A percentile compares a stretch with the other conserved stretches of the same genome.
phyloP scores from a whole-genome alignment of 768 basidiomycete genomes.

The Collybia sordida region DNA sequence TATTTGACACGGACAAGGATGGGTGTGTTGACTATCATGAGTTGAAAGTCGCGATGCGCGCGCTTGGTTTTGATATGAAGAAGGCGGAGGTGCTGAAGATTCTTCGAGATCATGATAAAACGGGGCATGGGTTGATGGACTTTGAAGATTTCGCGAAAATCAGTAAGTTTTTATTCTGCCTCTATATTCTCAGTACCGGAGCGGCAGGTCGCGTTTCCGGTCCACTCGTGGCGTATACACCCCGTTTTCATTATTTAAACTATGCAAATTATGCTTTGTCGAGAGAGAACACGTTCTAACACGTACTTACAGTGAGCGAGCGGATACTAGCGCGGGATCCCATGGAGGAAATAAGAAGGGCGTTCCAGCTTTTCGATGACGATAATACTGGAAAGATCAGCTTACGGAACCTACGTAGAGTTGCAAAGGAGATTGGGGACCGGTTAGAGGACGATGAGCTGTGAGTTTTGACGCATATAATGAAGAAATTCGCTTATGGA shows the following conservation, averaged over 20 bases:
- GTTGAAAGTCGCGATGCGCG: conserved; percentile 98
- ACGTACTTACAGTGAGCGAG: conserved; percentile 74
- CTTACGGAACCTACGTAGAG: conserved; percentile 84
- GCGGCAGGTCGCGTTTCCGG: conserved; percentile 1
- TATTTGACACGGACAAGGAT: conserved; percentile 99
- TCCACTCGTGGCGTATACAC: neutral
- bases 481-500: too few species aligned
- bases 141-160: conserved; percentile 94
- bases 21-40: conserved; percentile 97
- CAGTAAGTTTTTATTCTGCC: conserved; percentile 52
- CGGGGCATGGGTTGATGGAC: conserved; percentile 81
- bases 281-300: conserved; percentile 12
- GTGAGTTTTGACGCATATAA: conserved; percentile 49
- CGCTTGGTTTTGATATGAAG: conserved; percentile 96
- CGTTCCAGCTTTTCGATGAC: conserved; percentile 96
- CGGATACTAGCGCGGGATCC: conserved; percentile 93
- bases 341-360: conserved; percentile 92
- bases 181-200: neutral
- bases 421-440: conserved; percentile 97
- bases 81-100: conserved; percentile 98
- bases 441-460: conserved; percentile 93
- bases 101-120: conserved; percentile 87
- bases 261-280: neutral
- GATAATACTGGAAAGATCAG: conserved; percentile 95
- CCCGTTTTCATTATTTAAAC: neutral